phyloP scores from a whole-genome alignment of 73 alveolate species.

The Uronychia setigera region DNA sequence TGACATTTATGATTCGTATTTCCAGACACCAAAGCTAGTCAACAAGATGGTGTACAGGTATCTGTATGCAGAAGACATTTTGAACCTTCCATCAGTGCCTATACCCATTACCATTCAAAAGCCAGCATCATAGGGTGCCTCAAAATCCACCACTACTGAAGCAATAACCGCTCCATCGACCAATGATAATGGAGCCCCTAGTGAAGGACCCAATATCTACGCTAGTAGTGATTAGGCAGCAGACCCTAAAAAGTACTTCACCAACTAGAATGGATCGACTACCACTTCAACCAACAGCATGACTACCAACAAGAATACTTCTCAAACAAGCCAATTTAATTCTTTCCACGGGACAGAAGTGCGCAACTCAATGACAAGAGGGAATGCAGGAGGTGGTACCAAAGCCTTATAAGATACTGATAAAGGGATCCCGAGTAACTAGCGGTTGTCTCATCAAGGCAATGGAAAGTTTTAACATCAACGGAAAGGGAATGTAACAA shows the following conservation, averaged over 20 bases:
- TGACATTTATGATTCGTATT: conserved; percentile 48
- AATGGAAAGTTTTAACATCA: neutral
- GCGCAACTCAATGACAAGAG: no score
- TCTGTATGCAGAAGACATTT: conserved; percentile 34
- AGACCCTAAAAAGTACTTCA: no score
- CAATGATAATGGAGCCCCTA: neutral
- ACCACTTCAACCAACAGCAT: no score
- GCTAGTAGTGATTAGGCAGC: no score
- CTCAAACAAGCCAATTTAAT: no score
- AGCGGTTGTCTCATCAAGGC: neutral
- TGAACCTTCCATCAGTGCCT: neutral
- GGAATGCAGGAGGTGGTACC: no score
- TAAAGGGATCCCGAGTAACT: neutral
- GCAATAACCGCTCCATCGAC: neutral
- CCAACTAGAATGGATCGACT: no score
- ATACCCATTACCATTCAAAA: neutral
- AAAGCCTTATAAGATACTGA: neutral
- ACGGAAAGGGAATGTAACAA: neutral
- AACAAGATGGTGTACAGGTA: conserved; percentile 48
- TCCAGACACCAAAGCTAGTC: conserved; percentile 41
- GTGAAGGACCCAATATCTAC: no score
- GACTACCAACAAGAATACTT: no score
- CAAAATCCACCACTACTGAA: neutral
- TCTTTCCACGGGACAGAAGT: no score
- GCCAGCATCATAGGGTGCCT: neutral